Base-by-base conservation (phyloP, 371 early-diverging fungal species). In the Rhizopus microsporus region DNA sequence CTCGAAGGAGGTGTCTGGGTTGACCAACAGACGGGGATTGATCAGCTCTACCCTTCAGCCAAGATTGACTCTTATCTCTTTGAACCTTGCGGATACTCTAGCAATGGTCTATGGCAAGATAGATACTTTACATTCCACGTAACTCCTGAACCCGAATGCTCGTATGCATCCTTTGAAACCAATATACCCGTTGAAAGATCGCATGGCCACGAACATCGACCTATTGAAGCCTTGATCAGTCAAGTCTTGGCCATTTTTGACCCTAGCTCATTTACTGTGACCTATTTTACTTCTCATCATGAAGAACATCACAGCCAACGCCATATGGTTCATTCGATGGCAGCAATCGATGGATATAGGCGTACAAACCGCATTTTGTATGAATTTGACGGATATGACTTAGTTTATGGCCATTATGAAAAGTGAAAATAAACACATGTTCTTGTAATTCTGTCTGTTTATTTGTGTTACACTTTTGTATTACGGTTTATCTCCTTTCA, bases 131-230 rank as follows among this genome's bases (percentile, higher is more conserved):
- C 92, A n/a, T 89, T 95, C 70, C 97, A 97, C 65, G 96, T 97
- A n/a, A 97, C 97, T n/a, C 97, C 97, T n/a, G 97, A 97, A 74
- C 87, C 83, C 17, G 77, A 83, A 60, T 97, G 94, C 86, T 95
- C 96, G n/a, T 97, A 96, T 66, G 97, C 97, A 37, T 92, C 93
- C 40, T 95, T 97, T 69, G 97, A 97, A 76, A 92, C 94, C 48
- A 94, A 92, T 65, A 83, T 95, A 51, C 90, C 94, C 12, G 81
- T 89, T 32, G 56, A 65, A 31, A 51, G 64, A 7, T 65, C 78
- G 8, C 69, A 71, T 49, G 37, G 35, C n/a, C 58, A 62, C 43
- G 73, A 72, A 59, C 51, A 57, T 52, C 58, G 84, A 74, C 74
- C 58, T 3, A 53, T 62, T 50, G 77, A 87, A 59, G 62, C 81